Base-by-base conservation (phyloP, 352 stramenopile genomes). In the Globisporangium spinosum region DNA sequence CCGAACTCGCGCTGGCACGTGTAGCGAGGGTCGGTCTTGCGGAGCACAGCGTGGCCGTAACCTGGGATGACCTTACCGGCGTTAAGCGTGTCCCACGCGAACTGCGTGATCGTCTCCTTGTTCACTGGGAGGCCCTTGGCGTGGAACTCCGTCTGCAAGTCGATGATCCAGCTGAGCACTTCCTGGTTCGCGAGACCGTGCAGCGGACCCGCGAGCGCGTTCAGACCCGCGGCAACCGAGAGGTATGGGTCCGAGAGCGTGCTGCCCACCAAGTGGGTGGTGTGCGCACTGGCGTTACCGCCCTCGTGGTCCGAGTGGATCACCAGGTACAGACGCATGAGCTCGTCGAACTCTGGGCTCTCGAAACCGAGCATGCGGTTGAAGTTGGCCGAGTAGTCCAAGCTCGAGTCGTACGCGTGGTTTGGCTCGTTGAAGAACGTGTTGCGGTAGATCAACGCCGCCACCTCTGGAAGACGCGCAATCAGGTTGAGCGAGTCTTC, bases 281-380 rank as follows among this genome's bases (percentile, higher is more conserved):
- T 97, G 88, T 99, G 98, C 4, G 98, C 97, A 51, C 90, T 98
- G 62, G 97, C 98, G 82, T 99, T 99, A 70, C 97, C 98, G 71
- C 97, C 98, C 77, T 99, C 98, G 86, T 99, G 98, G 88, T 99
- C 97, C 64, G 94, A 98, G 90, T 99, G 97, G 78, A 99, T 99
- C 74, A 98, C 97, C 47, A 99, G 84, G 85, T 99, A 99, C 59
- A 99, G 86, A 71, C 98, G 92, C 98, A 99, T 99, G 54, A 99
- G 87, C 84, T 99, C 98, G 78, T 99, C 97, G 77, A 99, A 99
- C 65, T 93, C 87, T 9, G 93, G 78, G 84, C 94, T 89, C 69
- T 98, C 85, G 70, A 98, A 99, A 67, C 98, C 98, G 68, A 99
- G 88, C 97, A 99, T 99, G 72, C 95, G 95, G 78, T 90, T 98